Base-by-base conservation (phyloP, 441 rosid genomes). In the Pelargonium citronellum region DNA sequence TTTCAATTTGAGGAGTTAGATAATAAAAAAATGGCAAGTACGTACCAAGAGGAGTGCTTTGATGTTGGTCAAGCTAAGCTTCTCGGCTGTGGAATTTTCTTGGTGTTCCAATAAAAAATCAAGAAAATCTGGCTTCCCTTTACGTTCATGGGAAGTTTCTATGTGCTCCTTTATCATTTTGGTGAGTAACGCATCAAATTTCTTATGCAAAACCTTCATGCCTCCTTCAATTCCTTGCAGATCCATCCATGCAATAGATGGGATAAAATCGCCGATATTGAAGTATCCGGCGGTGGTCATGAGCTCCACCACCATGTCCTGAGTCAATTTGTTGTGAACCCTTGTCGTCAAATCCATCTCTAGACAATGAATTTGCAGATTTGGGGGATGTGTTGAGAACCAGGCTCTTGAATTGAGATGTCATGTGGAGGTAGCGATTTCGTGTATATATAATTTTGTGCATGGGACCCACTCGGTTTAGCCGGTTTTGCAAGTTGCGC, bases 261-360 rank as follows among this genome's bases (percentile, higher is more conserved):
- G 92, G n/a, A 88, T 80, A 47, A 85, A 88, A 53, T 88, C 91
- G 0, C 92, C 90, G 41, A 86, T 76, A 17, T 86, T 88, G 71
- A 86, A 86, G 41, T 15, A 9, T 1, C 92, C 92, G 0, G 91
- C 91, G 0, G 79, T 63, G 0, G 87, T 86, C 91, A 88, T 88
- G 12, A 86, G 84, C 76, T 88, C 92, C 74, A 86, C 90, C 68
- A 88, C 92, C 89, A 88, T 86, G 67, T 85, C 87, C 24, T 82
- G n/a, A n/a, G n/a, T n/a, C n/a, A n/a, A n/a, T n/a, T n/a, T n/a
- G n/a, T n/a, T n/a, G n/a, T n/a, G n/a, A n/a, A n/a, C n/a, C n/a
- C n/a, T n/a, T n/a, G n/a, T n/a, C n/a, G n/a, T n/a, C n/a, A n/a
- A n/a, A n/a, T n/a, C n/a, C n/a, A n/a, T n/a, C n/a, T n/a, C n/a